phyloP scores from a whole-genome alignment of 129 eudicot genomes.

The Pseudognaphalium luteoalbum region DNA sequence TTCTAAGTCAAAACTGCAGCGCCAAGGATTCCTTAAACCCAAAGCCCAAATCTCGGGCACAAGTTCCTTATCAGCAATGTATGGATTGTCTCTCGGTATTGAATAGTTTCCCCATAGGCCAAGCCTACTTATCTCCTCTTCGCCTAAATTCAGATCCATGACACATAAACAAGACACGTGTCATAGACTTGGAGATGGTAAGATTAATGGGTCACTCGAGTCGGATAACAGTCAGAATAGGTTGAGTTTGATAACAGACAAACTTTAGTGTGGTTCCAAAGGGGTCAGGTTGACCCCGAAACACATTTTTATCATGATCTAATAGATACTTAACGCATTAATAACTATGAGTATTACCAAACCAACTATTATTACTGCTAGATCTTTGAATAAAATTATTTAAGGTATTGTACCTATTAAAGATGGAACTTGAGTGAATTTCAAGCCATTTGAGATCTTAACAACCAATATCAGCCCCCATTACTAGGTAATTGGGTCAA shows the following conservation, averaged over 20 bases:
- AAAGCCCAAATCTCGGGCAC: conserved; percentile 78
- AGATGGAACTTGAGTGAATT: too few relatives aligned
- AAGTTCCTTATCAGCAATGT: conserved; percentile 43
- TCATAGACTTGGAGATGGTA: conserved; percentile 5
- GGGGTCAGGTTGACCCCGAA: background rate
- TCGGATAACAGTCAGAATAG: background rate
- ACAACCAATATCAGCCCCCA: too few relatives aligned
- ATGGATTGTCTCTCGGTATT: conserved; percentile 78
- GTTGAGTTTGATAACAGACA: background rate
- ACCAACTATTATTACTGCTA: too few relatives aligned
- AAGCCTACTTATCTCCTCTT: conserved; percentile 43
- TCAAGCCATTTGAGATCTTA: too few relatives aligned
- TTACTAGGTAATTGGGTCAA: too few relatives aligned
- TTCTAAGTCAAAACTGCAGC: conserved; percentile 79
- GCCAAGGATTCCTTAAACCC: conserved; percentile 87
- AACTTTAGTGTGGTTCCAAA: background rate
- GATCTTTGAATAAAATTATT: too few relatives aligned
- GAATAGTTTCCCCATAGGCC: conserved; percentile 88
- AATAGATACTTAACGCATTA: too few relatives aligned
- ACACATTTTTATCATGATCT: background rate
- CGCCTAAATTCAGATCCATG: conserved; percentile 40
- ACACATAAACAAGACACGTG: background rate
- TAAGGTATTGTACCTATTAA: too few relatives aligned
- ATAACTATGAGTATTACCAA: too few relatives aligned
- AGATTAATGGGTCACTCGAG: background rate